phyloP scores from a whole-genome alignment of 2,329 filamentous ascomycete species.

The Nemania sp. region DNA sequence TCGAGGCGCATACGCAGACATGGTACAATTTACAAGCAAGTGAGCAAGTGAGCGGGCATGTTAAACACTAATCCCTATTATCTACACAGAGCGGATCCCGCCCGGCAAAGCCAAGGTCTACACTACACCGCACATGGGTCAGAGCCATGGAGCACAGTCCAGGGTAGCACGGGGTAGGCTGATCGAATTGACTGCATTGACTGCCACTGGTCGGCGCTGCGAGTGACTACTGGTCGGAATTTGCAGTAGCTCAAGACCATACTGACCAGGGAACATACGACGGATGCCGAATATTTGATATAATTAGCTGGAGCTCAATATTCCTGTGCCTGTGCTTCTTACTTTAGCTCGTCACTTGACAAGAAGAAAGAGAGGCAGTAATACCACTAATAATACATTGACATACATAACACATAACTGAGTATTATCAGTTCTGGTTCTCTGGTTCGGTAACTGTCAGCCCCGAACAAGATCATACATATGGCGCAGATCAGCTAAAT shows the following conservation, averaged over 20 bases:
- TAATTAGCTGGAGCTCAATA: slow-evolving; percentile 43
- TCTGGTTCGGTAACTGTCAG: not conserved
- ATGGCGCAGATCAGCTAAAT: not conserved
- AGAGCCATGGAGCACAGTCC: slow-evolving; percentile 42
- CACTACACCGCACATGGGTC: slow-evolving; percentile 44
- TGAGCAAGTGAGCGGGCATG: slow-evolving; percentile 45
- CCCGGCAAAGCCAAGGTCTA: slow-evolving; percentile 47
- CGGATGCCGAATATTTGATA: slow-evolving; percentile 42
- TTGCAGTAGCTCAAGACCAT: slow-evolving; percentile 42
- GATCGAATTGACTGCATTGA: slow-evolving; percentile 38
- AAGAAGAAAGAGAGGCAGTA: slow-evolving; percentile 22
- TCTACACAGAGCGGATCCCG: slow-evolving; percentile 48
- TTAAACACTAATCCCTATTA: no score
- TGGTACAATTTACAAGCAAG: slow-evolving; percentile 39
- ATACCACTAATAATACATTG: not conserved
- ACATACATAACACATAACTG: no score
- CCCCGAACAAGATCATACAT: not conserved
- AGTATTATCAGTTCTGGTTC: no score
- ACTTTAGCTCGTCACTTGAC: slow-evolving; percentile 37
- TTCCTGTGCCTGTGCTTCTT: slow-evolving; percentile 19
- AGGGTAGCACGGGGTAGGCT: slow-evolving; percentile 37
- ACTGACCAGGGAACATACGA: slow-evolving; percentile 34
- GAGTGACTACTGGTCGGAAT: slow-evolving; percentile 39
- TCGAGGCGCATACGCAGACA: slow-evolving; percentile 45
- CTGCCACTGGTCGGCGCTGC: slow-evolving; percentile 33